Evolutionary conservation across 2,329 filamentous ascomycete genomes (phyloP).

Genomic region (Monilinia laxa): DNA sequence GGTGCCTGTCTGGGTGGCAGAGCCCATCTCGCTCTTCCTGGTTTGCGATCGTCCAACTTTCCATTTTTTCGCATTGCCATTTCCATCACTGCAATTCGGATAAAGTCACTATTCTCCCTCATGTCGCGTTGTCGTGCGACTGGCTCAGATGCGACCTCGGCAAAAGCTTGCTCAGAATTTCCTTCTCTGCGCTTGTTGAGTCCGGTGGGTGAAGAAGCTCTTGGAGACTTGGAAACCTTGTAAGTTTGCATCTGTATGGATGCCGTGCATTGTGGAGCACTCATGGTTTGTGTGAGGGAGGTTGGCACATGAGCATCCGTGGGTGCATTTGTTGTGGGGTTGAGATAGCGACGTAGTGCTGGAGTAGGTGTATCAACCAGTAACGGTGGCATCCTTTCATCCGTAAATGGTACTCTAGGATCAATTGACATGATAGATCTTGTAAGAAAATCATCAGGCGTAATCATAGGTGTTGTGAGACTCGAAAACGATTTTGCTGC

Average conservation of each 20-base stretch:
- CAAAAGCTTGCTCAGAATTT: constrained; percentile 38
- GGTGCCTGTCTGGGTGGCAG: constrained; percentile 62
- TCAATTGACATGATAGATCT: constrained; percentile 67
- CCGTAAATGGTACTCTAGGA: constrained; percentile 63
- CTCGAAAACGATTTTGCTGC: constrained; percentile 63
- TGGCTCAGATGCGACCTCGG: constrained; percentile 44
- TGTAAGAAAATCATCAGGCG: constrained; percentile 65
- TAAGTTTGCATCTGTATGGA: constrained; percentile 74
- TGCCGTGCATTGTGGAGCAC: constrained; percentile 55
- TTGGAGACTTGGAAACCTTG: constrained; percentile 43
- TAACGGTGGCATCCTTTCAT: constrained; percentile 63
- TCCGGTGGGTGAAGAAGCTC: constrained; percentile 43
- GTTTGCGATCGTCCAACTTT: constrained; percentile 64
- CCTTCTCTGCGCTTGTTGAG: constrained; percentile 37
- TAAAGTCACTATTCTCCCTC: constrained; percentile 69
- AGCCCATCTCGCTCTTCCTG: constrained; percentile 66
- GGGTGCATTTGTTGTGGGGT: constrained; percentile 56
- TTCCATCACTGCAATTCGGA: constrained; percentile 69
- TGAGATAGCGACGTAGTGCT: constrained; percentile 65
- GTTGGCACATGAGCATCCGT: constrained; percentile 44
- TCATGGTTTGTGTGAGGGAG: constrained; percentile 41
- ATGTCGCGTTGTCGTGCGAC: constrained; percentile 62
- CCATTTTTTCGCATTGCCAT: constrained; percentile 68
- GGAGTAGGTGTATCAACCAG: constrained; percentile 65
- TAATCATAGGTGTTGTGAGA: constrained; percentile 62